phyloP scores from a whole-genome alignment of 2,329 filamentous ascomycete genomes.

The Talaromyces marneffei region DNA sequence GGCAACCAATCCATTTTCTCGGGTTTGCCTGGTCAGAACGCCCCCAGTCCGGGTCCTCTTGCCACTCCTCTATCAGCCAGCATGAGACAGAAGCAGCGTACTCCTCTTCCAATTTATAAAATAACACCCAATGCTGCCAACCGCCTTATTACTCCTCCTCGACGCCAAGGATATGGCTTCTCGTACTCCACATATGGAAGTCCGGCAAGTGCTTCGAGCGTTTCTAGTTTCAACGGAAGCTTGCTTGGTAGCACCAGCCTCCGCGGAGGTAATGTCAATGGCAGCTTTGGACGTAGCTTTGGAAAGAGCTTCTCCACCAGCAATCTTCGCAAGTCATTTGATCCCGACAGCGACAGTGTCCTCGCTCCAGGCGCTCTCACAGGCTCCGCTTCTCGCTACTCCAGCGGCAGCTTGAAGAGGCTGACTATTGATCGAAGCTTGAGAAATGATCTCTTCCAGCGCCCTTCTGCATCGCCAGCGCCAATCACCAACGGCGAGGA shows the following conservation, averaged over 20 bases:
- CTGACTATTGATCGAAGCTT: constrained; percentile 87
- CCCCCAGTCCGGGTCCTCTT: constrained; percentile 74
- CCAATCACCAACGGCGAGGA: constrained; percentile 37
- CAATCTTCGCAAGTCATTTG: constrained; percentile 76
- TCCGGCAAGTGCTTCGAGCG: constrained; percentile 64
- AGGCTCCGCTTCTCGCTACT: constrained; percentile 58
- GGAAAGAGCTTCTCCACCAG: constrained; percentile 85
- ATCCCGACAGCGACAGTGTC: constrained; percentile 71
- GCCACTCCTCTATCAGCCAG: constrained; percentile 78
- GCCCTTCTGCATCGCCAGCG: constrained; percentile 31
- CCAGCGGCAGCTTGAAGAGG: constrained; percentile 72
- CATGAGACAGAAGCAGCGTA: constrained; percentile 70
- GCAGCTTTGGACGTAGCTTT: constrained; percentile 64
- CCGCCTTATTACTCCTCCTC: constrained; percentile 76
- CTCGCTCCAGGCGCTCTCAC: constrained; percentile 81
- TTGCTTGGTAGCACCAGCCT: constrained; percentile 44
- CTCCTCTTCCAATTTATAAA: constrained; percentile 80
- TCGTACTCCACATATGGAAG: constrained; percentile 89
- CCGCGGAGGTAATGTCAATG: constrained; percentile 34
- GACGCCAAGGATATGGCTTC: constrained; percentile 77
- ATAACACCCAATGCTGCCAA: constrained; percentile 74
- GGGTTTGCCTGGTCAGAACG: constrained; percentile 57
- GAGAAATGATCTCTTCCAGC: constrained; percentile 57
- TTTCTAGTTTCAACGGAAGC: constrained; percentile 64
- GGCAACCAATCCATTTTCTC: constrained; percentile 82